These are phyloP conservation scores for Microthyrium microscopicum DNA, from an alignment of 2,329 filamentous ascomycete genomes.

Conservation along the genomic window DNA sequence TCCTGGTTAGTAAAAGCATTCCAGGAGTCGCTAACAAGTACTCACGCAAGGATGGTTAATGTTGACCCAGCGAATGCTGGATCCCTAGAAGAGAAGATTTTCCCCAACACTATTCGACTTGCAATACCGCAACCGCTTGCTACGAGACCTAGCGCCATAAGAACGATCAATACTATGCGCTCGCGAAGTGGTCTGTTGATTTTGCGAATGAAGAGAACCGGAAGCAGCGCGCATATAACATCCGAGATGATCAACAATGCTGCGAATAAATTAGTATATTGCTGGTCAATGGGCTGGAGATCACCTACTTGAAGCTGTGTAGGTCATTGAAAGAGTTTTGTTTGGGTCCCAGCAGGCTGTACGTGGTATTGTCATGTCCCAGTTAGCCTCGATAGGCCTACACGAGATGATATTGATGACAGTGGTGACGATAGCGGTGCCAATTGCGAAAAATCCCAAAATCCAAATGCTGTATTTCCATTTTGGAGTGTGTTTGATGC, in stretches of 20 bases:
- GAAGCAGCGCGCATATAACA: constrained; percentile 5
- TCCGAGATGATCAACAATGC: too few relatives aligned
- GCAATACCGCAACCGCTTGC: constrained; percentile 3
- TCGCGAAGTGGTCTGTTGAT: constrained; percentile 8
- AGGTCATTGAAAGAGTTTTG: neutral
- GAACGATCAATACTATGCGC: constrained; percentile 2
- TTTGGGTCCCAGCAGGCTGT: constrained; percentile 1
- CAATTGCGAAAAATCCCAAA: neutral
- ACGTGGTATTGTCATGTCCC: constrained; percentile 1
- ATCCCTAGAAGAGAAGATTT: neutral
- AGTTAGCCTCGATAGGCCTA: constrained; percentile 4
- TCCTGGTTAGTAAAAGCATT: too few relatives aligned
- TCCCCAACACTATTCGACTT: neutral
- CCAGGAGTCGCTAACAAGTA: neutral
- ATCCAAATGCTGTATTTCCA: constrained; percentile 4
- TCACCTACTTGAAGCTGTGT: neutral
- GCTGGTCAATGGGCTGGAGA: neutral
- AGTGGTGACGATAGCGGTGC: neutral
- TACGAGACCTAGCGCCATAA: constrained; percentile 6
- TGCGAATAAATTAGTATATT: too few relatives aligned
- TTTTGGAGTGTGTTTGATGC: constrained; percentile 1
- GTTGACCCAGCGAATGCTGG: neutral
- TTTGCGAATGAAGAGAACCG: constrained; percentile 6
- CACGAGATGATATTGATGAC: neutral
- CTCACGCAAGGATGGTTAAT: constrained; percentile 4